Percentiles rank a stretch among this genome's conserved stretches.
phyloP scores from a whole-genome alignment of 1,284 basidiomycete genomes.

The Malassezia psittaci region DNA sequence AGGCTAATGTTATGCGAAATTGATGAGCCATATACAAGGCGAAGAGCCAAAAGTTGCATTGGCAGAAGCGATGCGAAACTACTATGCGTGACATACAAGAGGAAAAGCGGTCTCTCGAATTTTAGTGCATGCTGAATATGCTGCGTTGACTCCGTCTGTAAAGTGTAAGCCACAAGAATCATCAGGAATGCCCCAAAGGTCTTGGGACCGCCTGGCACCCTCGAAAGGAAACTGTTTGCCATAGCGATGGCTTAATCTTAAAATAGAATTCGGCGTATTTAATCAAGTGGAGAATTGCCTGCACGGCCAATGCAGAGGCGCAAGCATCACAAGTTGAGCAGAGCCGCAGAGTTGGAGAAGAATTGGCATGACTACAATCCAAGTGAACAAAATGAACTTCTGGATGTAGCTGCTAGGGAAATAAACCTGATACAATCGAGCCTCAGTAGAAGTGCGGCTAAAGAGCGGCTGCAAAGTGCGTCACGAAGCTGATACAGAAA shows the following conservation, averaged over 20 bases:
- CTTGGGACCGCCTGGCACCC: conserved; percentile 12
- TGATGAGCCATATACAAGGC: conserved; percentile 19
- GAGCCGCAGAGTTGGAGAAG: too few relatives aligned
- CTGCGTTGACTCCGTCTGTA: conserved; percentile 45
- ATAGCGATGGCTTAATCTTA: not conserved
- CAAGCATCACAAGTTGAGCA: too few relatives aligned
- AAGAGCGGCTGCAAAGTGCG: not conserved
- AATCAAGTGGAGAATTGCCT: too few relatives aligned
- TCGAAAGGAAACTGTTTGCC: not conserved
- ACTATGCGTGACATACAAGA: conserved; percentile 40
- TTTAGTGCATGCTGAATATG: conserved; percentile 39
- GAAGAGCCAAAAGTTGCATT: conserved; percentile 32
- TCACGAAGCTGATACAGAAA: not conserved
- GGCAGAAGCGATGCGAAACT: conserved; percentile 38
- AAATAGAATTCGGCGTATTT: too few relatives aligned
- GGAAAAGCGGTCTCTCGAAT: conserved; percentile 42
- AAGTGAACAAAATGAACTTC: not conserved
- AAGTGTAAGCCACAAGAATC: conserved; percentile 37
- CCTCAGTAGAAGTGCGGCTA: too few relatives aligned
- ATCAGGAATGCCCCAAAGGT: conserved; percentile 34
- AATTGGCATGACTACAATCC: too few relatives aligned
- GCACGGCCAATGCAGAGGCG: too few relatives aligned
- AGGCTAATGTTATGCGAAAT: conserved; percentile 28
- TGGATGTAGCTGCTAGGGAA: not conserved
- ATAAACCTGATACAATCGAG: too few relatives aligned